phyloP scores from a whole-genome alignment of 208 protist genomes.

The Balamuthia mandrillaris region DNA sequence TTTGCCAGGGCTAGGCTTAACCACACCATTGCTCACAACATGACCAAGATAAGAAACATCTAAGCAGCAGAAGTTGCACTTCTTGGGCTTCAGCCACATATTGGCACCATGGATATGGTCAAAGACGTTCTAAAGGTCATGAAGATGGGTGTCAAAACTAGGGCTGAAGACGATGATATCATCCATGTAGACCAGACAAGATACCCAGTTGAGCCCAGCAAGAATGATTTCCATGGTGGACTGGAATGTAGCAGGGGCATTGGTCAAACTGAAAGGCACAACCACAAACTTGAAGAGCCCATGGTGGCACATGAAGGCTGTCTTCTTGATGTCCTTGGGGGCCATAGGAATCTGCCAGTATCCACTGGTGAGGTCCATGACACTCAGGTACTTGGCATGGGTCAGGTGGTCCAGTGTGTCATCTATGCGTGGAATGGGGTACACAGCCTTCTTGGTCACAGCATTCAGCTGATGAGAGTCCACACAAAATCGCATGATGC shows the following conservation, averaged over 20 bases:
- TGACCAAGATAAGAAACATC: not conserved
- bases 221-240: conserved; percentile 13
- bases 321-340: not conserved
- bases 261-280: conserved; percentile 31
- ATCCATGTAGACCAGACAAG: conserved; percentile 19
- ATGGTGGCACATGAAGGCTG: not conserved
- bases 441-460: conserved; percentile 33
- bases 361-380: not conserved
- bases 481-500: not conserved
- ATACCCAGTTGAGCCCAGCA: not conserved
- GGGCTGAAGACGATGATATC: not conserved
- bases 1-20: not conserved
- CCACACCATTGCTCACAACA: not conserved
- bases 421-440: not conserved
- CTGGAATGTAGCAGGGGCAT: conserved; percentile 41
- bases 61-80: not conserved
- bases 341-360: conserved; percentile 32
- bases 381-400: not conserved
- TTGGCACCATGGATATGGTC: not conserved
- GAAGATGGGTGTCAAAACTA: not conserved
- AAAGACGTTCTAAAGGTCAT: not conserved
- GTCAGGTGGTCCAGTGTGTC: not conserved
- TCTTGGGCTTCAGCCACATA: not conserved
- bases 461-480: conserved; percentile 26
- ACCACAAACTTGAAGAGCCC: conserved; percentile 27